These are phyloP conservation scores for Urochloa ruziziensis DNA, from an alignment of 176 grass and related monocot genomes.

Conservation along the genomic window DNA sequence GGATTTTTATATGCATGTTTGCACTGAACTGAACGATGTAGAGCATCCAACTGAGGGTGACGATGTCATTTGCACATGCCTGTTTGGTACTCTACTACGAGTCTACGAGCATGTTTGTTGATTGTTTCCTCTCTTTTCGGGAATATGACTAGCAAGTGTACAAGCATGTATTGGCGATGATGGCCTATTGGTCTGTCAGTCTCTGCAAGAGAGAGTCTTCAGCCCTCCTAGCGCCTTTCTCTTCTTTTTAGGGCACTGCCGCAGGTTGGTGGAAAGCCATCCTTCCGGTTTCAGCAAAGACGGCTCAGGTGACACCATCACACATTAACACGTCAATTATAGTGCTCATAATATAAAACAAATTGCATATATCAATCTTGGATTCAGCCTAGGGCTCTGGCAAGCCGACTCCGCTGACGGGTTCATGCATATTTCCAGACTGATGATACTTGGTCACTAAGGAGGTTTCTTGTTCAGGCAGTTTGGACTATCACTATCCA, in stretches of 20 bases:
- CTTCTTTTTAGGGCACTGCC: background rate
- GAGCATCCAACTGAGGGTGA: background rate
- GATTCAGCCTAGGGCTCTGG: background rate
- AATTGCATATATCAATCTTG: background rate
- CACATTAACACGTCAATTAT: too few species aligned
- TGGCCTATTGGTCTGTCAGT: background rate
- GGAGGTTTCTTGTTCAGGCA: background rate
- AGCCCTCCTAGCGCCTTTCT: background rate
- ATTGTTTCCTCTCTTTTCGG: too few species aligned
- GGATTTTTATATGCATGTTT: background rate
- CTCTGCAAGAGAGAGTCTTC: background rate
- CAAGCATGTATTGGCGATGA: background rate
- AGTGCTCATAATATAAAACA: background rate
- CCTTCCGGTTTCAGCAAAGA: conserved; percentile 15
- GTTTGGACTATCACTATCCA: background rate
- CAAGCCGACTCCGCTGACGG: background rate
- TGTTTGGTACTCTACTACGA: too few species aligned
- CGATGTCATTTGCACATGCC: background rate
- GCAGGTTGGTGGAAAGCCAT: background rate
- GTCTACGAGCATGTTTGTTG: too few species aligned
- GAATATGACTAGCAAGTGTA: background rate
- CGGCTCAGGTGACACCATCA: background rate
- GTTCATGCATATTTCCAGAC: background rate
- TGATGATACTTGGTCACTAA: background rate
- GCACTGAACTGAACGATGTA: background rate